phyloP scores from a whole-genome alignment of 179 eudicot species.

The Heliamphora pulchella region DNA sequence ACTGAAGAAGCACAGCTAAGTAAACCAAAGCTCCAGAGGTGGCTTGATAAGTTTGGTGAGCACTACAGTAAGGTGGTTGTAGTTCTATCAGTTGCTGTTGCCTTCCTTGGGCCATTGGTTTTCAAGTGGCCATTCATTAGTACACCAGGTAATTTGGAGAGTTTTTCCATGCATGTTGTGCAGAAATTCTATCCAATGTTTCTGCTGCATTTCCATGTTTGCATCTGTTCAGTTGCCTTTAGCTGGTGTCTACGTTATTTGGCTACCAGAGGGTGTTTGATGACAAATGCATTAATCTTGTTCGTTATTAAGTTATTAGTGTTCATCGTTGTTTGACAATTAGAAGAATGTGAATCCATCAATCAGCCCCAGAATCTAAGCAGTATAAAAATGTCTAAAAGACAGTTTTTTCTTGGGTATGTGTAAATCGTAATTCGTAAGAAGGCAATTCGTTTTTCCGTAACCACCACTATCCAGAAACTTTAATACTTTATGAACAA shows the following conservation, averaged over 20 bases:
- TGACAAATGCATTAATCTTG: neutral
- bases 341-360: neutral
- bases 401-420: neutral
- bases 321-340: neutral
- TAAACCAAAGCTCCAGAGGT: conserved; percentile 91
- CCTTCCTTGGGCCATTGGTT: conserved; percentile 75
- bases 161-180: conserved; percentile 1
- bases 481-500: neutral
- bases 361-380: neutral
- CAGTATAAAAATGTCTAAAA: neutral
- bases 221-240: conserved; percentile 4
- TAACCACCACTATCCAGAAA: neutral
- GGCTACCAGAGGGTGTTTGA: neutral
- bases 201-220: conserved; percentile 8
- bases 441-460: neutral
- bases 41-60: conserved; percentile 97
- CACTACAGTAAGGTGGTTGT: conserved; percentile 80
- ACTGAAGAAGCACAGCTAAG: conserved; percentile 90
- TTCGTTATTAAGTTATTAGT: neutral
- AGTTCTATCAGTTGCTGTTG: conserved; percentile 71
- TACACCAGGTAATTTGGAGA: conserved; percentile 58
- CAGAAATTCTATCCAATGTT: neutral
- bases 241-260: neutral
- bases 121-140: conserved; percentile 89
- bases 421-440: neutral